Percentiles rank a stretch among this genome's conserved stretches.
These are phyloP conservation scores for Solanum pinnatisectum DNA, from an alignment of 257 asterid genomes.

Conservation along the genomic window DNA sequence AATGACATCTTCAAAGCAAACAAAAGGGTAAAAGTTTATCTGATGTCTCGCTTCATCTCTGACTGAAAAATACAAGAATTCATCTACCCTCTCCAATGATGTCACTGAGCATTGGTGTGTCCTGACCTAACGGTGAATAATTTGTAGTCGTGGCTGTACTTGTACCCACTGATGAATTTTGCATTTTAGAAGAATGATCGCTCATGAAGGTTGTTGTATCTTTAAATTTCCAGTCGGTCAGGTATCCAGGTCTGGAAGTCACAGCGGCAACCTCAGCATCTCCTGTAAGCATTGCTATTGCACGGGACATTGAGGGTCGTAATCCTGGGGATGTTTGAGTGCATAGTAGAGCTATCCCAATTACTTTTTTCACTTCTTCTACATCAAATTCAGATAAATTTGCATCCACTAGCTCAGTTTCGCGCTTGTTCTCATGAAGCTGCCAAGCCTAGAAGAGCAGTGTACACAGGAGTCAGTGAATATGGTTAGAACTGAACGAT, in stretches of 20 bases:
- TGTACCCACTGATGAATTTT: constrained; percentile 4
- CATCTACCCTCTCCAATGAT: constrained; percentile 42
- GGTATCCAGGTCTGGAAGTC: constrained; percentile 44
- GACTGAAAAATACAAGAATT: background rate
- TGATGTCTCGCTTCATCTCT: background rate
- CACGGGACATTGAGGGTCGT: constrained; percentile 64
- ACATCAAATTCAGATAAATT: constrained; percentile 19
- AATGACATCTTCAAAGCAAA: background rate
- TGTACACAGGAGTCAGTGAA: background rate
- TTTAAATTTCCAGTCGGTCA: constrained; percentile 46
- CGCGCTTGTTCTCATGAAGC: constrained; percentile 27
- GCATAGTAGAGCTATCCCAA: constrained; percentile 51
- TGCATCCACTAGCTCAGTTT: constrained; percentile 38
- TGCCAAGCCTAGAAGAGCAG: constrained; percentile 19
- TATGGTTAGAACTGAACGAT: background rate
- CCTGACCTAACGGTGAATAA: constrained; percentile 18
- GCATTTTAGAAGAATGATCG: constrained; percentile 1
- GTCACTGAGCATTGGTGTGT: constrained; percentile 31
- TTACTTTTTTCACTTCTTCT: constrained; percentile 32
- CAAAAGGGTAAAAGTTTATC: background rate
- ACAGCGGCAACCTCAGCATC: constrained; percentile 42
- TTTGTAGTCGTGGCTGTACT: background rate
- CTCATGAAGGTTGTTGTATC: constrained; percentile 27
- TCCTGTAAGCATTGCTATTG: constrained; percentile 59
- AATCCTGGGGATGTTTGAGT: constrained; percentile 49